Conservation (phyloP, 225 moss, liverwort and hornwort genomes). For the Antitrichia curtipendula region DNA sequence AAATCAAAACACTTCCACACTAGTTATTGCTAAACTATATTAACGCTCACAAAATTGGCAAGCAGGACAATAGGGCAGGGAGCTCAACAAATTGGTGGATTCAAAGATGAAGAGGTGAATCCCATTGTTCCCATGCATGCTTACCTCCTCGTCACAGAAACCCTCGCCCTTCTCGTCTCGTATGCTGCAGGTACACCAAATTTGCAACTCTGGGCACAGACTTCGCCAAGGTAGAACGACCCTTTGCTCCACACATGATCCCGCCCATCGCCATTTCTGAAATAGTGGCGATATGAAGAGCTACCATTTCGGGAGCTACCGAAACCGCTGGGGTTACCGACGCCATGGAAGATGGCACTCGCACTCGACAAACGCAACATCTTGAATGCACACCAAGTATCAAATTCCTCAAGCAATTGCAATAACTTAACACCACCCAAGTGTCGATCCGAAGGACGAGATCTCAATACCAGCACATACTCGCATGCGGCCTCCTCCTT, state of each 20-base stretch:
- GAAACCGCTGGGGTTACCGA: not conserved
- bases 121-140: not conserved
- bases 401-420: not conserved
- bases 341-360: not conserved
- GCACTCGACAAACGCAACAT: not conserved
- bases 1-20: not conserved
- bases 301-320: not conserved
- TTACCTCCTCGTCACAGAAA: constrained; percentile 1
- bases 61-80: not conserved
- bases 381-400: not conserved
- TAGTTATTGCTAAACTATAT: not conserved
- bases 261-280: not conserved
- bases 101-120: not conserved
- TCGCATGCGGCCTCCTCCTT: not conserved
- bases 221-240: not conserved
- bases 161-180: not conserved
- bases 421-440: not conserved
- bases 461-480: not conserved
- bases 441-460: not conserved
- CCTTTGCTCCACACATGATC: not conserved
- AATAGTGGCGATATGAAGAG: not conserved
- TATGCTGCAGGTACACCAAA: not conserved
- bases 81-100: not conserved
- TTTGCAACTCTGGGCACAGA: not conserved
- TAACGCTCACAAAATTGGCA: not conserved